A percentile compares a stretch with the other conserved stretches of the same genome.
These are phyloP conservation scores for Ampelomyces quisqualis DNA, from an alignment of 2,329 filamentous ascomycete species.

Conservation along the genomic window DNA sequence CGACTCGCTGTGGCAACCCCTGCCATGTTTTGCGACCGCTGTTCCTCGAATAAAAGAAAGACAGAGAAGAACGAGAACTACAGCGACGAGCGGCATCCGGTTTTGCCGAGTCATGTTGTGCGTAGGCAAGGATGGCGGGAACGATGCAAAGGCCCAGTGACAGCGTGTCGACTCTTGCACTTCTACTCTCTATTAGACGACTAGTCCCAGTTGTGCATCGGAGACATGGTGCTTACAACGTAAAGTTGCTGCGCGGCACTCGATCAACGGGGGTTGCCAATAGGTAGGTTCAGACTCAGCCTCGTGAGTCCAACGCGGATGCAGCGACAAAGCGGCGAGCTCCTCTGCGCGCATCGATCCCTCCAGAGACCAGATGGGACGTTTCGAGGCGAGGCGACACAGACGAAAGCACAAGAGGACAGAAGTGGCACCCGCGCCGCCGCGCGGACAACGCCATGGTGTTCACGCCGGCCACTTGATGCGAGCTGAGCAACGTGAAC, in stretches of 20 bases:
- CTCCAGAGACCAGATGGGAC: conserved; percentile 1
- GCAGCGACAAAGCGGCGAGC: background rate
- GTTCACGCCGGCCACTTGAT: conserved; percentile 1
- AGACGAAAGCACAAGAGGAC: background rate
- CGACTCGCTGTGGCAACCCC: conserved; percentile 44
- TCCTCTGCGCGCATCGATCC: background rate
- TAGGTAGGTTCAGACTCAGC: background rate
- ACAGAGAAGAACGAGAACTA: conserved; percentile 33
- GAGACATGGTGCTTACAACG: conserved; percentile 10
- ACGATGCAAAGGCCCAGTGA: too few species aligned
- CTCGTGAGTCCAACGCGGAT: background rate
- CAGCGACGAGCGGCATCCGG: conserved; percentile 34
- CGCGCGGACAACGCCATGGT: background rate
- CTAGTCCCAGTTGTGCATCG: background rate
- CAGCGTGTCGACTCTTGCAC: background rate
- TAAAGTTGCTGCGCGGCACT: conserved; percentile 18
- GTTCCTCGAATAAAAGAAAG: conserved; percentile 45
- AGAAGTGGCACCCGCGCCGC: conserved; percentile 1
- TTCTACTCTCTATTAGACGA: conserved; percentile 6
- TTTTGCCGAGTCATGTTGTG: conserved; percentile 32
- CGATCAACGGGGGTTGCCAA: background rate
- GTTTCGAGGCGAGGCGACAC: background rate
- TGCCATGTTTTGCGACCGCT: conserved; percentile 40
- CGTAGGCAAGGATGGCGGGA: conserved; percentile 3
- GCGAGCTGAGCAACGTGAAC: conserved; percentile 5